phyloP scores from a whole-genome alignment of 331 rosid genomes.

The Quercus phellos region DNA sequence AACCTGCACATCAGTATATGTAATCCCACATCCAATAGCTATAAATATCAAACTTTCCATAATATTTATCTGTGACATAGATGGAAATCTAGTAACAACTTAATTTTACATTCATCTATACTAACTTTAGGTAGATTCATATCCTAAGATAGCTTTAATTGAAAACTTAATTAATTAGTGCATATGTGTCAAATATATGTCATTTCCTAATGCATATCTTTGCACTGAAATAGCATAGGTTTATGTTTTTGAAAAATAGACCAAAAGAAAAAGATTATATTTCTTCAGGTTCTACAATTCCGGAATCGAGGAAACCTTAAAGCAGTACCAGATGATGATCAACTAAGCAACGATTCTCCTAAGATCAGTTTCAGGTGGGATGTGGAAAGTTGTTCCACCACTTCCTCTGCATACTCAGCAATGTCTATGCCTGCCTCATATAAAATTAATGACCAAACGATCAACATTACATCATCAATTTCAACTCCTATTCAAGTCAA shows the following conservation, averaged over 20 bases:
- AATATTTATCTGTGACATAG: too few relatives aligned
- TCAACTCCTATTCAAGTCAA: constrained; percentile 32
- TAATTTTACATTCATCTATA: too few relatives aligned
- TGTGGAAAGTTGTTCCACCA: constrained; percentile 66
- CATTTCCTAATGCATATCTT: neutral
- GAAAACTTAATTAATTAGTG: neutral
- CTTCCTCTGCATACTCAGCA: constrained; percentile 57
- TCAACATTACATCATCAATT: constrained; percentile 29
- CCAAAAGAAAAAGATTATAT: neutral
- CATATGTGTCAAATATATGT: neutral
- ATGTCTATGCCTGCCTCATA: constrained; percentile 48
- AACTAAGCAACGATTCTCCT: constrained; percentile 58
- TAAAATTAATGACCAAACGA: neutral
- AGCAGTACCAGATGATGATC: constrained; percentile 53
- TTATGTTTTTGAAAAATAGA: neutral
- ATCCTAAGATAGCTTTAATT: neutral
- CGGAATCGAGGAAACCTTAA: constrained; percentile 52
- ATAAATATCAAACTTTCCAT: too few relatives aligned
- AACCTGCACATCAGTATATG: too few relatives aligned
- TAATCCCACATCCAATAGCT: too few relatives aligned
- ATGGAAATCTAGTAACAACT: too few relatives aligned
- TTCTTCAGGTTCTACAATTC: constrained; percentile 55
- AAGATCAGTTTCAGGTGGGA: constrained; percentile 95
- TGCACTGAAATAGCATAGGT: too few relatives aligned
- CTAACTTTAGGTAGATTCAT: too few relatives aligned